Evolutionary conservation across 352 stramenopile genomes (phyloP).

Genomic region (Globisporangium acanthophoron): DNA sequence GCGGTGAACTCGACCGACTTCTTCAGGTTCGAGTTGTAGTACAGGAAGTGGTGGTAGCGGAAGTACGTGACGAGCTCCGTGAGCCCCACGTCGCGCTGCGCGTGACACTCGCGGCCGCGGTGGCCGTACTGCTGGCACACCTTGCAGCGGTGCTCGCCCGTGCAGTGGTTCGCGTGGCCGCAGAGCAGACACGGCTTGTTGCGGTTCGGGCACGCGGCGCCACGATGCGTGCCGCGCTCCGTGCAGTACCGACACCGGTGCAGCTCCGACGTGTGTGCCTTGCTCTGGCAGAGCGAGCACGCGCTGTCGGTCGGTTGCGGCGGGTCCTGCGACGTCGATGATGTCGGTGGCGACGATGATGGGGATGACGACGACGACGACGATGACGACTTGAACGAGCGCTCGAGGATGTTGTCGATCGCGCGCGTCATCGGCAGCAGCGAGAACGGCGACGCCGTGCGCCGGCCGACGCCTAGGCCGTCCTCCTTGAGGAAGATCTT

Average conservation of each 20-base stretch:
- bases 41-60: conserved; percentile 83
- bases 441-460: conserved; percentile 65
- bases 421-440: conserved; percentile 69
- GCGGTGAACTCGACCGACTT: conserved; percentile 82
- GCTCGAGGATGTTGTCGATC: conserved; percentile 73
- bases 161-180: conserved; percentile 69
- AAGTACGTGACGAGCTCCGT: conserved; percentile 82
- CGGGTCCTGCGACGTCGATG: conserved; percentile 3
- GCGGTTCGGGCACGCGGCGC: conserved; percentile 64
- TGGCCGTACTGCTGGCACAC: conserved; percentile 83
- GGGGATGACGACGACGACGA: conserved; percentile 18
- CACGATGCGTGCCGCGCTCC: conserved; percentile 70
- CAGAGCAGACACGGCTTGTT: conserved; percentile 64
- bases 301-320: conserved; percentile 9
- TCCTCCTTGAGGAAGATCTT: conserved; percentile 83
- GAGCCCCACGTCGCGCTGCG: conserved; percentile 73
- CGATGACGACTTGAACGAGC: conserved; percentile 41
- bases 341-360: neutral
- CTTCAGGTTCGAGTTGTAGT: conserved; percentile 87
- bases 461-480: conserved; percentile 56
- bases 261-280: conserved; percentile 56
- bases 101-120: conserved; percentile 77
- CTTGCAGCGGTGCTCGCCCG: conserved; percentile 73
- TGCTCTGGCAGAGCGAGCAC: conserved; percentile 64
- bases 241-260: conserved; percentile 83